These are phyloP conservation scores for Pseudoneurospora amorphoporcata DNA, from an alignment of 495 filamentous ascomycete genomes.

Conservation along the genomic window DNA sequence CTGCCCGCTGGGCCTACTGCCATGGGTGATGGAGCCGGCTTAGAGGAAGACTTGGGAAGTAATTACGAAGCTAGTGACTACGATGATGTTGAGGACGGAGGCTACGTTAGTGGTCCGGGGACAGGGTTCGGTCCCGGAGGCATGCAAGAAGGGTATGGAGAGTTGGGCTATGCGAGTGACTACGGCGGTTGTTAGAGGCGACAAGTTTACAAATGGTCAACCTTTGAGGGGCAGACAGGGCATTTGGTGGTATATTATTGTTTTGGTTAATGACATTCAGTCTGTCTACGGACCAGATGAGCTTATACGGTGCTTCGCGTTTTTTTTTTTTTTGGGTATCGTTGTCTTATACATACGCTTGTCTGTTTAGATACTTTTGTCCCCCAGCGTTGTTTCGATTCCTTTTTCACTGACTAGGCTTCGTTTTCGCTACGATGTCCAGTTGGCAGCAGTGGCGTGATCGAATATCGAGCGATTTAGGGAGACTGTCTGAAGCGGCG, in stretches of 20 bases:
- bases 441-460: background rate
- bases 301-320: background rate
- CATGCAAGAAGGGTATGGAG: constrained; percentile 38
- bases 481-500: background rate
- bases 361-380: background rate
- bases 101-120: constrained; percentile 46
- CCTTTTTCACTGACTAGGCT: background rate
- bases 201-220: background rate
- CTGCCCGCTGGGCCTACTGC: constrained; percentile 66
- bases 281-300: background rate
- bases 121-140: constrained; percentile 39
- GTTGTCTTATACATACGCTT: background rate
- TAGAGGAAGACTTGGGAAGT: constrained; percentile 69
- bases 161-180: constrained; percentile 44
- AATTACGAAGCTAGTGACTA: constrained; percentile 85
- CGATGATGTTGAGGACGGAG: constrained; percentile 49
- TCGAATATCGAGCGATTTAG: background rate
- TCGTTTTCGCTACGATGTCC: background rate
- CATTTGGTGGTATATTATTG: background rate
- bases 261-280: background rate
- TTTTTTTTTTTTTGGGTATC: background rate
- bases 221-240: background rate
- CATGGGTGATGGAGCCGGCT: constrained; percentile 38
- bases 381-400: background rate
- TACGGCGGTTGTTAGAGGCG: constrained; percentile 31